Base-by-base conservation (phyloP, 179 eudicot genomes). In the Heliamphora pulchella region DNA sequence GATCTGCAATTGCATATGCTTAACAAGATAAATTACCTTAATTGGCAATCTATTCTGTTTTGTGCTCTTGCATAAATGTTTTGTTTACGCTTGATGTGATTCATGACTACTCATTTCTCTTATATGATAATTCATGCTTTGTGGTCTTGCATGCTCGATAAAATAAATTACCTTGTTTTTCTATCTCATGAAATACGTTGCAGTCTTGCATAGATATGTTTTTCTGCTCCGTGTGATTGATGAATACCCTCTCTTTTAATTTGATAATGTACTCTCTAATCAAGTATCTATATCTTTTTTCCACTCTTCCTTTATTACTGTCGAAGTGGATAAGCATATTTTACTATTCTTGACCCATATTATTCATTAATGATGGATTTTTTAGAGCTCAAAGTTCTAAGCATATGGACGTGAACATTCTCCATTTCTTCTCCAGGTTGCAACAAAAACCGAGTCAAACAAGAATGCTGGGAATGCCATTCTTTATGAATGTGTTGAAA, bases 401-500 rank as follows among this genome's bases (percentile, higher is more conserved):
- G 43, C 71, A 4, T 53, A 7, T 50, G 55, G 58, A 8, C 10
- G 43, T 14, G 8, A 15, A 15, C 51, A 70, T 80, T 75, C 80
- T 80, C n/a, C 43, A 73, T 71, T 59, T 71, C 53, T 71, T 72
- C 70, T 83, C 66, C 84, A 96, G 99, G 99, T 96, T 91, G 99
- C 99, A 82, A 94, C 99, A 76, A 96, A 96, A 87, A 96, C 98
- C 0, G 99, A 96, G 85, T 92, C 99, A 77, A 96, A 92, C 86
- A 96, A 96, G 87, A 94, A 94, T 88, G 96, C 94, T 17, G 99
- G 99, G 61, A 92, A 96, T 85, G 99, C 99, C 54, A 96, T 96
- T 75, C 94, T 96, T 53, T 96, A 96, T 82, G 97, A 94, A 84
- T 96, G 99, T 86, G 99, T 94, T 82, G 96, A 88, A 86, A 91